Evolutionary conservation across 2,329 filamentous ascomycete genomes (phyloP).

Genomic region (Phialocephala sp.): DNA sequence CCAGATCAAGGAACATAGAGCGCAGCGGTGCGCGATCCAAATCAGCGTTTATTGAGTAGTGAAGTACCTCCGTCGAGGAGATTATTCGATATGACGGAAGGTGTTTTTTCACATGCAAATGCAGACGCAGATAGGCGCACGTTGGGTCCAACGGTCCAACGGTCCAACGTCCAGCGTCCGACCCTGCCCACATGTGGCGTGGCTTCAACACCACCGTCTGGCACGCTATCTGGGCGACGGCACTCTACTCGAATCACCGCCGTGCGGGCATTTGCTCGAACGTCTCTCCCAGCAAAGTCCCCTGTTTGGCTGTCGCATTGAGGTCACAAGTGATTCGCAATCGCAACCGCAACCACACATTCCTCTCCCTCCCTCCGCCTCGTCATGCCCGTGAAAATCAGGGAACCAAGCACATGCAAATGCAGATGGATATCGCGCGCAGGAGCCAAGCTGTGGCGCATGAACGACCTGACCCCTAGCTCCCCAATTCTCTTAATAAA

Average conservation of each 20-base stretch:
- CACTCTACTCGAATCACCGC: constrained; percentile 7
- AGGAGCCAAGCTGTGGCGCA: constrained; percentile 23
- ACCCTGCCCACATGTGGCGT: constrained; percentile 17
- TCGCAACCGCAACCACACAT: background rate
- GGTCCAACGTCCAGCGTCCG: constrained; percentile 10
- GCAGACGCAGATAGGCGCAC: background rate
- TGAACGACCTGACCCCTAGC: constrained; percentile 4
- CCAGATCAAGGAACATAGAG: background rate
- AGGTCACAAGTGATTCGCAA: background rate
- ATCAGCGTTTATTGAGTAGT: too few relatives aligned
- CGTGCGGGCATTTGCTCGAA: background rate
- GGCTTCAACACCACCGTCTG: constrained; percentile 14
- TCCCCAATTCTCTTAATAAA: constrained; percentile 10
- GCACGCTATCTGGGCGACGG: constrained; percentile 8
- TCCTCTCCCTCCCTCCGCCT: background rate
- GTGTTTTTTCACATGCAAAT: background rate
- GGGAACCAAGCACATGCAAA: constrained; percentile 27
- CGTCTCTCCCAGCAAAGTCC: background rate
- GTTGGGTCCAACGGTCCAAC: constrained; percentile 13
- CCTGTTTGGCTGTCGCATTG: background rate
- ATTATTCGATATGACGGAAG: too few relatives aligned
- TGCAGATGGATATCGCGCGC: background rate
- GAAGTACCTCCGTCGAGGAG: too few relatives aligned
- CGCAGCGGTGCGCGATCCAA: background rate
- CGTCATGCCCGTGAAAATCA: constrained; percentile 24